These are phyloP conservation scores for Mycena metata DNA, from an alignment of 768 basidiomycete species.

Conservation along the genomic window DNA sequence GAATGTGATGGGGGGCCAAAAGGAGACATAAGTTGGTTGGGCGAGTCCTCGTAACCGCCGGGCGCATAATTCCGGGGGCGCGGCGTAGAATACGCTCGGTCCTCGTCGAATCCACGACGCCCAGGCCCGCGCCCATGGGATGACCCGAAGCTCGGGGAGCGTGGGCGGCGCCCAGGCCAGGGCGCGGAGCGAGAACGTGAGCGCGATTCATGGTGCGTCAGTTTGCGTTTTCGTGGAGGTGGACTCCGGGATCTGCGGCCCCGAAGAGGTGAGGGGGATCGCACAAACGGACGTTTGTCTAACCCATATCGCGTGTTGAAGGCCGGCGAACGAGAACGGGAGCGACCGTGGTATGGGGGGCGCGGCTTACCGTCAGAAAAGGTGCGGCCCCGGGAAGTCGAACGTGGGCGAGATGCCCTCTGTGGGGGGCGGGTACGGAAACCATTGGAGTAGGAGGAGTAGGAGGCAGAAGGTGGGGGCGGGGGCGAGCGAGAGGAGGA, in stretches of 20 bases:
- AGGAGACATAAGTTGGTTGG: conserved; percentile 6
- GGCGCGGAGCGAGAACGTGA: conserved; percentile 9
- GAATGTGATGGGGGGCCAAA: conserved; percentile 21
- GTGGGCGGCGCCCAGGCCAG: not conserved
- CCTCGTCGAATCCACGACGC: not conserved
- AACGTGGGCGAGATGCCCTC: conserved; percentile 20
- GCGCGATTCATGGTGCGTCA: conserved; percentile 9
- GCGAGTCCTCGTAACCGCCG: conserved; percentile 1
- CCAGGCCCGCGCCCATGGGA: not conserved
- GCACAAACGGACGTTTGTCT: conserved; percentile 23
- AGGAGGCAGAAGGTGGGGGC: conserved; percentile 21
- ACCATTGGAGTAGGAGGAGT: conserved; percentile 20
- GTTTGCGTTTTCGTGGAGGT: conserved; percentile 20
- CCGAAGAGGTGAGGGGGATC: conserved; percentile 29
- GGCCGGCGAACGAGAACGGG: conserved; percentile 16
- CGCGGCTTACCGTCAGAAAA: conserved; percentile 5
- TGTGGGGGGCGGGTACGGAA: not conserved
- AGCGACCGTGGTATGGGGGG: not conserved
- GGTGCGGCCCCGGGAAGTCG: conserved; percentile 9
- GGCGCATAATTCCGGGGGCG: not conserved
- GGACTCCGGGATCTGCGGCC: conserved; percentile 29
- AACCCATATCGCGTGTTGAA: conserved; percentile 22
- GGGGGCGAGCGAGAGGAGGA: conserved; percentile 27
- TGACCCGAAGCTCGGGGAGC: conserved; percentile 3
- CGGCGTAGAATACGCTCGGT: not conserved